Percentiles rank a stretch among this genome's conserved stretches.
These are phyloP conservation scores for Mimosa bimucronata DNA, from an alignment of 306 rosid species.

Conservation along the genomic window DNA sequence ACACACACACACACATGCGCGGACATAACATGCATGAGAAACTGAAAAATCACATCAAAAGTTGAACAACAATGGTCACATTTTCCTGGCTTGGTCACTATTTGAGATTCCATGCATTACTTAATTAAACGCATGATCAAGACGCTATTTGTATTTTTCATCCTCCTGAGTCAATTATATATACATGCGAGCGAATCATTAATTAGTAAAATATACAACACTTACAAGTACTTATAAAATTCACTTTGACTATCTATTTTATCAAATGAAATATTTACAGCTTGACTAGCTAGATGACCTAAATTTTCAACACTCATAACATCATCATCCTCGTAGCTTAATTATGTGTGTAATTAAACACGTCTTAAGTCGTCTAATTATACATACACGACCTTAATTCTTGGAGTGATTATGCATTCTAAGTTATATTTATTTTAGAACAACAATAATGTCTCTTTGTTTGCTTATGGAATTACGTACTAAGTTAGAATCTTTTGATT, in stretches of 20 bases:
- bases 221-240: neutral
- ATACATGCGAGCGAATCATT: neutral
- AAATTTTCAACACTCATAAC: neutral
- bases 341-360: neutral
- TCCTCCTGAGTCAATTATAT: no score
- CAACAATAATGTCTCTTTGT: neutral
- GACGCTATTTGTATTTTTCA: no score
- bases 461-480: neutral
- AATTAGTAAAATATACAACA: neutral
- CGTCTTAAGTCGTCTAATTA: neutral
- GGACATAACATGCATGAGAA: slow-evolving; percentile 1
- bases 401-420: neutral
- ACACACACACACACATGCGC: no score
- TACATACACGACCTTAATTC: neutral
- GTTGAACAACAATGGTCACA: neutral
- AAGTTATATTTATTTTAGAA: no score
- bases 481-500: neutral
- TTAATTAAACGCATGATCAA: neutral
- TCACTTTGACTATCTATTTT: neutral
- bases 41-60: neutral
- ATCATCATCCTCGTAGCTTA: neutral
- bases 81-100: neutral
- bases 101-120: neutral
- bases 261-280: neutral
- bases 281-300: neutral